Base-by-base conservation (phyloP, 257 asterid species). In the Fraxinus excelsior region DNA sequence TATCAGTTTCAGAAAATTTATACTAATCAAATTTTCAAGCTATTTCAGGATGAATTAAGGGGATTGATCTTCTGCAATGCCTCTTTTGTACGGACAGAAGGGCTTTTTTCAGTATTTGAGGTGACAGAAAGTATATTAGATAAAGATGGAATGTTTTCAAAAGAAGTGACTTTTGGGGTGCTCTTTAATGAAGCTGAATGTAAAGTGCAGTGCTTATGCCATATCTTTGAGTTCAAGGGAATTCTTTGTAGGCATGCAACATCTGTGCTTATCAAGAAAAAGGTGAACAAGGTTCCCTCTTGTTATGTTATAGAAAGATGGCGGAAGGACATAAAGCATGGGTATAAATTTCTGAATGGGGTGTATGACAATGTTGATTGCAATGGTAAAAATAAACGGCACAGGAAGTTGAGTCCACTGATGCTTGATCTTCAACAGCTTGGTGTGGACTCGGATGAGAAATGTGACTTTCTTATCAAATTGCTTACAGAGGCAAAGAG, bases 161-260 rank as follows among this genome's bases (percentile, higher is more conserved):
- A 23, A 10, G 67, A 60, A 3, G 7, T 60, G 67, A 23, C 14
- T 8, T 60, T 60, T 25, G 67, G 1, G 32, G 31, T 60, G 23
- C 7, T 60, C 29, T 23, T 60, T 60, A 25, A 21, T 23, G 67
- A 60, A 23, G 67, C 67, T 25, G 67, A 9, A 8, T 60, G 67
- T 25, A 60, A 60, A 60, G 67, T 60, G 29, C 31, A 60, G 32
- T 60, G 67, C 67, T 21, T 60, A 23, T 60, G 67, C 67, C 67
- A 60, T 60, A 32, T 60, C 67, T 60, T 60, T 60, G 67, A 60
- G 67, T 60, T 21, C 67, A 60, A 23, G 67, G 67, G 67, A 23
- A 60, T 60, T 60, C 67, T 60, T 60, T 60, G 67, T 60, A 60
- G 67, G 32, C 67, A 60, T 60, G 67, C 31, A 23, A 60, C 11